These are phyloP conservation scores for Boletales sp. DNA, from an alignment of 768 basidiomycete species.

Conservation along the genomic window DNA sequence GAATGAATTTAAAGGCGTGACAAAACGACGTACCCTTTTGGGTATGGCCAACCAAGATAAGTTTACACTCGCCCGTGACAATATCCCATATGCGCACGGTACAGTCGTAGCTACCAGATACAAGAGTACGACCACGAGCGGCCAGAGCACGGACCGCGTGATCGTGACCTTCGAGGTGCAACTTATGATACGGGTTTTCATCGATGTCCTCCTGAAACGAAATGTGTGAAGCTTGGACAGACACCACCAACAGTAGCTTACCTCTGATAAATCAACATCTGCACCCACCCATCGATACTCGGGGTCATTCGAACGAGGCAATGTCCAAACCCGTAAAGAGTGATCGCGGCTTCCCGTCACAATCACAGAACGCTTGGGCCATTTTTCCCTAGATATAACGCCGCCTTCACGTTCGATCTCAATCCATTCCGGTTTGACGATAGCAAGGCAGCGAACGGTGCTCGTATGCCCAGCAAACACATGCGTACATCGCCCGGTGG, in stretches of 20 bases:
- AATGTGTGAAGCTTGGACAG: slow-evolving; percentile 5
- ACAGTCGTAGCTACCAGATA: slow-evolving; percentile 95
- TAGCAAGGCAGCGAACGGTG: slow-evolving; percentile 93
- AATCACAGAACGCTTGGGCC: slow-evolving; percentile 68
- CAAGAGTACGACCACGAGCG: slow-evolving; percentile 82
- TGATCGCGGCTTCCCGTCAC: slow-evolving; percentile 73
- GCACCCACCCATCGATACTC: slow-evolving; percentile 67
- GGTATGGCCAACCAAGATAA: slow-evolving; percentile 81
- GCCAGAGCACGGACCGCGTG: slow-evolving; percentile 92
- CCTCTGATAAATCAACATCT: slow-evolving; percentile 57
- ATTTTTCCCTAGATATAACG: slow-evolving; percentile 61
- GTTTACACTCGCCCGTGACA: slow-evolving; percentile 74
- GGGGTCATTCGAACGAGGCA: slow-evolving; percentile 68
- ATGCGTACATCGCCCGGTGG: slow-evolving; percentile 79
- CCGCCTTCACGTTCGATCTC: slow-evolving; percentile 66
- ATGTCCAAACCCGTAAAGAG: slow-evolving; percentile 61
- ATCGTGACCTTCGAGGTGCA: slow-evolving; percentile 83
- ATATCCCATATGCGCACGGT: slow-evolving; percentile 96
- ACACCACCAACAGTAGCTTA: slow-evolving; percentile 16
- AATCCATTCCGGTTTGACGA: slow-evolving; percentile 89
- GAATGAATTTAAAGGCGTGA: not conserved
- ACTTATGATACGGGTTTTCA: slow-evolving; percentile 86
- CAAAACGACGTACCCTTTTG: slow-evolving; percentile 68
- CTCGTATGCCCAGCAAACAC: slow-evolving; percentile 95
- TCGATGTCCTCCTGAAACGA: slow-evolving; percentile 55